Conservation (phyloP, 2,329 filamentous ascomycete genomes). For the Thielaviopsis musarum region DNA sequence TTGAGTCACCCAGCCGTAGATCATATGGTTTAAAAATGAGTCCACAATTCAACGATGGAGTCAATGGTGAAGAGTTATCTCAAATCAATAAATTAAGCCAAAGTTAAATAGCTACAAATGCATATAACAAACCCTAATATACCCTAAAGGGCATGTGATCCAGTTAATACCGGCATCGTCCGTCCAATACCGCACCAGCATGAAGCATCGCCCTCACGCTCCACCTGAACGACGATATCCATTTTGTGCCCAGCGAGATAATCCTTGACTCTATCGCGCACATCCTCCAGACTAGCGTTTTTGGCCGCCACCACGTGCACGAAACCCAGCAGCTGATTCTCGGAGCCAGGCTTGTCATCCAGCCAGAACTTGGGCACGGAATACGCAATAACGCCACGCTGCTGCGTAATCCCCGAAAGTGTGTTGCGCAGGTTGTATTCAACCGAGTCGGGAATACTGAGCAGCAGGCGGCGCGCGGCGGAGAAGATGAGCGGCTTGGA, state of each 20-base stretch:
- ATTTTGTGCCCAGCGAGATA: slow-evolving; percentile 58
- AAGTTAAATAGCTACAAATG: not conserved
- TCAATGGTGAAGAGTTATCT: not conserved
- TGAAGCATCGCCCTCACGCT: slow-evolving; percentile 56
- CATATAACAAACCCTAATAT: not conserved
- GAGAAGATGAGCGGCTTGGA: slow-evolving; percentile 76
- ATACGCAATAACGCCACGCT: slow-evolving; percentile 75
- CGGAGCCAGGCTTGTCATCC: slow-evolving; percentile 39
- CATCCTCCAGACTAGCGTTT: slow-evolving; percentile 62
- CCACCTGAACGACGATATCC: slow-evolving; percentile 75
- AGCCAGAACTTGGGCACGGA: slow-evolving; percentile 85
- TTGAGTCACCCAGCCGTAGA: not conserved
- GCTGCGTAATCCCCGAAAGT: slow-evolving; percentile 62
- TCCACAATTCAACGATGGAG: not conserved
- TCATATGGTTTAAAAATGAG: too few relatives aligned
- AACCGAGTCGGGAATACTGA: slow-evolving; percentile 67
- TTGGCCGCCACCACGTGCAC: slow-evolving; percentile 70
- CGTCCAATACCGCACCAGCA: slow-evolving; percentile 42
- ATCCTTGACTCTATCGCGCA: slow-evolving; percentile 56
- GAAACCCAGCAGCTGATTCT: slow-evolving; percentile 52
- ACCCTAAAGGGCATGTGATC: not conserved
- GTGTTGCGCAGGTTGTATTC: slow-evolving; percentile 83
- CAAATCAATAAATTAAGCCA: not conserved
- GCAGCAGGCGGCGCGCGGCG: slow-evolving; percentile 64
- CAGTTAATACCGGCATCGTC: not conserved